These are phyloP conservation scores for Schizothecium vesticola DNA, from an alignment of 495 filamentous ascomycete genomes.

Conservation along the genomic window DNA sequence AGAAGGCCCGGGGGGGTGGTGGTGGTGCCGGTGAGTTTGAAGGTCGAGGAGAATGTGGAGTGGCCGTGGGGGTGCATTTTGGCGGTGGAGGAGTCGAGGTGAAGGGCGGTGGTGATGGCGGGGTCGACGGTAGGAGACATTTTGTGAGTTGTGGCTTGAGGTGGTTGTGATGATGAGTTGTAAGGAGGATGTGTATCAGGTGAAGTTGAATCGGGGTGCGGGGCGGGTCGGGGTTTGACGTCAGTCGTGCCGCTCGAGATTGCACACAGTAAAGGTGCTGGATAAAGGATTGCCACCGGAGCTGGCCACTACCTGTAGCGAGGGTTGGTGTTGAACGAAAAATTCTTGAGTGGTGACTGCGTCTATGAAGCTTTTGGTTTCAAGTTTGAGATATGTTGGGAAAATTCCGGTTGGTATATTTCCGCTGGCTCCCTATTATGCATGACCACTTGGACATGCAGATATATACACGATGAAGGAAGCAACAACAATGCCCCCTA, in stretches of 20 bases:
- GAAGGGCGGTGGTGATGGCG: slow-evolving; percentile 60
- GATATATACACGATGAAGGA: background rate
- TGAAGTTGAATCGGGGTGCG: background rate
- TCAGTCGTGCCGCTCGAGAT: background rate
- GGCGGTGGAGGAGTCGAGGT: slow-evolving; percentile 53
- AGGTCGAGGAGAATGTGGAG: slow-evolving; percentile 69
- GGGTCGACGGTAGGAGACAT: slow-evolving; percentile 38
- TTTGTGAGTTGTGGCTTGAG: background rate
- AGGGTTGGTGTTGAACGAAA: background rate
- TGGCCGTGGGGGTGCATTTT: slow-evolving; percentile 61
- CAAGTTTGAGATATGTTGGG: background rate
- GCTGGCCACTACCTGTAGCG: too few species aligned
- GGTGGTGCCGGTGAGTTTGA: slow-evolving; percentile 51
- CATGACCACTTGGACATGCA: background rate
- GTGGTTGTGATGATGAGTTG: background rate
- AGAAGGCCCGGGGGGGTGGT: slow-evolving; percentile 12
- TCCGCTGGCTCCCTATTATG: background rate
- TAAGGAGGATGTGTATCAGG: background rate
- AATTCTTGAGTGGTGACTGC: background rate
- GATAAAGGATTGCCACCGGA: too few species aligned
- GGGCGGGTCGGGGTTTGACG: background rate
- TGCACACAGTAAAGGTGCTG: background rate
- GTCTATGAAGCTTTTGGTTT: background rate
- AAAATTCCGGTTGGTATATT: background rate
- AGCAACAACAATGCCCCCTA: background rate